Conservation (phyloP, 345 rosid species). For the Angophora floribunda region DNA sequence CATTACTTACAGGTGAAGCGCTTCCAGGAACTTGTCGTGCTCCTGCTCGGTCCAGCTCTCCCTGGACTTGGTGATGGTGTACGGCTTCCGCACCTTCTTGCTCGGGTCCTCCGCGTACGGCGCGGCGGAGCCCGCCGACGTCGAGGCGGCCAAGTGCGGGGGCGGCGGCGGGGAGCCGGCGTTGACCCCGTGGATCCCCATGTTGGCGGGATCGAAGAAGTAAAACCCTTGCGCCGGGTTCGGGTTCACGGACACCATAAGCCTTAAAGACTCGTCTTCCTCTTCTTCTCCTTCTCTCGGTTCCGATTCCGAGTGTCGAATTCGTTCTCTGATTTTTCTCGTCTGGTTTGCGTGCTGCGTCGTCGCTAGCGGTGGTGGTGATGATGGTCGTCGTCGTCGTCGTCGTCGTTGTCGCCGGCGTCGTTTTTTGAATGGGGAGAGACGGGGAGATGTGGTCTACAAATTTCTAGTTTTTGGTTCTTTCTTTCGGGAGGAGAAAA, state of each 20-base stretch:
- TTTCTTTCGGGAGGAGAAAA: not conserved
- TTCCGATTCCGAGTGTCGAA: not conserved
- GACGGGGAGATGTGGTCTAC: not conserved
- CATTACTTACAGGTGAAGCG: constrained; percentile 66
- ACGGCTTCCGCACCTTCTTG: constrained; percentile 88
- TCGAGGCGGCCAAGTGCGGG: not conserved
- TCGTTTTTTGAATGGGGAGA: not conserved
- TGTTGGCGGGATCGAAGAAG: constrained; percentile 48
- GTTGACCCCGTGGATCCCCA: constrained; percentile 33
- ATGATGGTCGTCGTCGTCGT: not conserved
- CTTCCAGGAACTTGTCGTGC: constrained; percentile 93
- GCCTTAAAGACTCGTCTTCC: not conserved
- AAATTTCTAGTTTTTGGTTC: not conserved
- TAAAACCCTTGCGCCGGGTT: constrained; percentile 42
- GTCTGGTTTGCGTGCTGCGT: not conserved
- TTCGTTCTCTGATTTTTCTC: not conserved
- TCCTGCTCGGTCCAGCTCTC: constrained; percentile 98
- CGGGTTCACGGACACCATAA: constrained; percentile 66
- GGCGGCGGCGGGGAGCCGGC: constrained; percentile 2
- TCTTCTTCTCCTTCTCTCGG: not conserved
- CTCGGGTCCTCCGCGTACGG: constrained; percentile 36
- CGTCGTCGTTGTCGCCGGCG: not conserved
- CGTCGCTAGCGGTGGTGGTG: not conserved
- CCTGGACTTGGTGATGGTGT: constrained; percentile 86
- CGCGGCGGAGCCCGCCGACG: constrained; percentile 2